Evolutionary conservation across 805 yeast species (phyloP), one percentile per base, ranked within the genome.

Genomic region (Candida krabiensis): DNA sequence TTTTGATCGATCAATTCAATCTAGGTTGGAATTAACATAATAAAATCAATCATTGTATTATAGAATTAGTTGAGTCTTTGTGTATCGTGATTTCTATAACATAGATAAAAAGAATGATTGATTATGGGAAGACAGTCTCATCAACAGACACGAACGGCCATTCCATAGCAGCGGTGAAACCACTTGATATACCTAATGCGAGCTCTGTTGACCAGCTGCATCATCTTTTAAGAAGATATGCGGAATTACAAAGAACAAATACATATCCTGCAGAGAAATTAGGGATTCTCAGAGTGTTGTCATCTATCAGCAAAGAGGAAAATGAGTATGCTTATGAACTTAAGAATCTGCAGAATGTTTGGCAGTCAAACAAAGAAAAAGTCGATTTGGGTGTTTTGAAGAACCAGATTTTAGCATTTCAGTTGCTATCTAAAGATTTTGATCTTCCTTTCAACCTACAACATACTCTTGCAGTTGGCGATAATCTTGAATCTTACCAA

Each of bases 361-460:
- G 56, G 61, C 21, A 38, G 9, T 33, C 50, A 16, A 53, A 58
- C 38, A 50, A 43, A 14, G 54, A 58, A 34, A 42, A 53, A 4
- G 67, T 77, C 27, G 77, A 80, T 49, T 46, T 63, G 5, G 69
- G 62, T 2, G 51, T 79, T 12, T 61, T 86, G 35, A 63, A 69
- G 30, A 71, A 75, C 41, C 95, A 86, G 56, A 56, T 86, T 15
- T 60, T 77, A 13, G 83, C 82, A 0, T 69, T 84, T 35, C 86
- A 84, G 53, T 53, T 83, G 13, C 60, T 86, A 28, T 75, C 87
- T 2, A 77, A 71, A 48, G 87, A 84, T 56, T 47, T 81, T 41
- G 85, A 80, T 53, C 59, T 86, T 32, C 88, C 91, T 0, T 71
- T 67, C 22, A 51, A 64, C 4, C 54, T 83, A 14, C 77, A 77